Base-by-base conservation (phyloP, 768 basidiomycete genomes). In the Rhodotorula graminis region DNA sequence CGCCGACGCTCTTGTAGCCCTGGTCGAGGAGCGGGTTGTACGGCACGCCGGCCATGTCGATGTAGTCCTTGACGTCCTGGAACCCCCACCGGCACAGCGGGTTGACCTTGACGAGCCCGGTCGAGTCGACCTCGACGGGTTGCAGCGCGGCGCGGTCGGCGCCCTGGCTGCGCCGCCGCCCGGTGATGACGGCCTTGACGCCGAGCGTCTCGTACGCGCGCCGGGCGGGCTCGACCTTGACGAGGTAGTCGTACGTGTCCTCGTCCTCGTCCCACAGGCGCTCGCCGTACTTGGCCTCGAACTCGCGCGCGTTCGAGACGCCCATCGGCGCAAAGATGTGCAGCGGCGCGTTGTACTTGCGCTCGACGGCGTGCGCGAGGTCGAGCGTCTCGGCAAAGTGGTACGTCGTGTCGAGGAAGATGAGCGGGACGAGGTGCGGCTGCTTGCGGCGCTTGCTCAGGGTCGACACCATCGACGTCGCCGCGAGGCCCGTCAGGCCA, bases 321-420 rank as follows among this genome's bases (percentile, higher is more conserved):
- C 84, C 88, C 27, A 86, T 85, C 16, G 96, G 95, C 75, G 85
- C 89, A 83, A 88, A 96, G 14, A 91, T 86, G 80, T 89, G 85
- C 10, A 97, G 83, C 8, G 85, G 85, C 52, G 87, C 83, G n/a
- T 84, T 83, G 80, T 98, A 99, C 71, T 84, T 86, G 76, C 84
- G 80, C 78, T 88, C 87, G 27, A 93, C 91, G n/a, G 88, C 87
- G 50, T 89, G 86, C 18, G 94, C 89, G 58, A 99, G 88, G 68
- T 88, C 88, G 78, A 96, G 89, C 10, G 95, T 98, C 83, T 97
- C 92, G 8, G 83, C 82, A 56, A 99, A 99, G 83, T 98, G 96
- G 80, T 97, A 93, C 23, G 98, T 84, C 0, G 96, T 98, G 83
- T 99, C 94, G 80, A 97, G 82, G 83, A 99, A 98, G 83, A 98